Conservation (phyloP, 805 yeast genomes). For the Cyberlindnera veronae region DNA sequence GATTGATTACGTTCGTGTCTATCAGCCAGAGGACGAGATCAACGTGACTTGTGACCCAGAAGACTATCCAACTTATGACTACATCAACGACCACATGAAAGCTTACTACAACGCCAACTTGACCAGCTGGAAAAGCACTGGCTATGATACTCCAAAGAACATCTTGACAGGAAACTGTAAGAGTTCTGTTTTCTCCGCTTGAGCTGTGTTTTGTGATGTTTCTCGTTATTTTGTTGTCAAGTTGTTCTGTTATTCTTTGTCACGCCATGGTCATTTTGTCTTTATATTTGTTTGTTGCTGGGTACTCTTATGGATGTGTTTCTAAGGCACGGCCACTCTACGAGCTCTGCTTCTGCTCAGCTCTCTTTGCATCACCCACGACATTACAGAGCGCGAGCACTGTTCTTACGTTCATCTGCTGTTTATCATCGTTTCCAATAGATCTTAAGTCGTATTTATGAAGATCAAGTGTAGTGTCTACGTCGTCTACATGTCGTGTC, state of each 20-base stretch:
- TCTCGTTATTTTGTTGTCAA: not conserved
- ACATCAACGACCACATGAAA: constrained; percentile 63
- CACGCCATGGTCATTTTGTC: not conserved
- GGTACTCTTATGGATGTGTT: not conserved
- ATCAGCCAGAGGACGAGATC: constrained; percentile 69
- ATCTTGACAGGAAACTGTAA: constrained; percentile 49
- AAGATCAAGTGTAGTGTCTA: not conserved
- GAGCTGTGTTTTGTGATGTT: not conserved
- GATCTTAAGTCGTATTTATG: not conserved
- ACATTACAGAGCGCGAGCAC: too few species aligned
- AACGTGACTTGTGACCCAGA: constrained; percentile 81
- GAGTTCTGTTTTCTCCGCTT: constrained; percentile 24
- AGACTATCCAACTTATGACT: constrained; percentile 81
- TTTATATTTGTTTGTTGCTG: not conserved
- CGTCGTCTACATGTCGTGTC: not conserved
- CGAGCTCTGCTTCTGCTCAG: too few species aligned
- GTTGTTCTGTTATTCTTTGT: not conserved
- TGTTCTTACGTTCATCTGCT: not conserved
- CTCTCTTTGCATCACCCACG: too few species aligned
- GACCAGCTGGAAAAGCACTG: constrained; percentile 75
- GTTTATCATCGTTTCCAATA: constrained; percentile 4
- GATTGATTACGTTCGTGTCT: constrained; percentile 85
- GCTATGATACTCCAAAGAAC: constrained; percentile 67
- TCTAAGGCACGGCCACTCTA: too few species aligned
- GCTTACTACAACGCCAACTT: constrained; percentile 69